Evolutionary conservation across 2,329 filamentous ascomycete species (phyloP), one percentile per base, ranked within the genome.

Genomic region (Myriosclerotinia duriaeana): DNA sequence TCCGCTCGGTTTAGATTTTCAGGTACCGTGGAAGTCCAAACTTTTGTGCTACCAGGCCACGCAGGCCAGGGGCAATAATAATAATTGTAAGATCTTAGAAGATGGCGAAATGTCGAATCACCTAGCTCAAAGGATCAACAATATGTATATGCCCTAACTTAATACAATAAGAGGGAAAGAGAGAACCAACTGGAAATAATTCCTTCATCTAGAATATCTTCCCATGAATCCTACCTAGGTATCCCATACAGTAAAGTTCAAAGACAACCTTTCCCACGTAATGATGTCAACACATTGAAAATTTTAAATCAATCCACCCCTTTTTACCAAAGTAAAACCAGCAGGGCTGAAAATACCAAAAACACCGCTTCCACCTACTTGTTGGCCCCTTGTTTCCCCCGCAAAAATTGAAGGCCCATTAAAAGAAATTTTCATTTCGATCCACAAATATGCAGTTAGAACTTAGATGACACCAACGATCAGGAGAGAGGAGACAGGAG

Each of bases 341-440:
- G 46, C 58, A 60, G 58, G 58, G 58, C 58, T 60, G 58, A 60
- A 60, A 54, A 22, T 40, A 26, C 2, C 26, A 4, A 9, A 26
- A 44, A 58, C 12, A 50, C 44, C n/a, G 44, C 44, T 50, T 50
- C 44, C 4, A 52, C 26, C 9, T 50, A 12, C n/a, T 26, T 38
- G 22, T 42, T 44, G n/a, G 30, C 26, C 12, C 58, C 56, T 48
- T 60, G 56, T 60, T 26, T 26, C 34, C 58, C 56, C 58, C 58
- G 58, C 58, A 60, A 60, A 60, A 60, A 50, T n/a, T 38, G 14
- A 50, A 60, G 1, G 42, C 42, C 42, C 56, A 60, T 60, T 42
- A n/a, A 48, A 60, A 26, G 56, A 60, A 60, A 60, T 48, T 60
- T 60, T 60, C 56, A 60, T 48, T 36, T 26, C 20, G 56, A 48